phyloP scores from a whole-genome alignment of 129 eudicot genomes.

The Oenanthe sinensis region DNA sequence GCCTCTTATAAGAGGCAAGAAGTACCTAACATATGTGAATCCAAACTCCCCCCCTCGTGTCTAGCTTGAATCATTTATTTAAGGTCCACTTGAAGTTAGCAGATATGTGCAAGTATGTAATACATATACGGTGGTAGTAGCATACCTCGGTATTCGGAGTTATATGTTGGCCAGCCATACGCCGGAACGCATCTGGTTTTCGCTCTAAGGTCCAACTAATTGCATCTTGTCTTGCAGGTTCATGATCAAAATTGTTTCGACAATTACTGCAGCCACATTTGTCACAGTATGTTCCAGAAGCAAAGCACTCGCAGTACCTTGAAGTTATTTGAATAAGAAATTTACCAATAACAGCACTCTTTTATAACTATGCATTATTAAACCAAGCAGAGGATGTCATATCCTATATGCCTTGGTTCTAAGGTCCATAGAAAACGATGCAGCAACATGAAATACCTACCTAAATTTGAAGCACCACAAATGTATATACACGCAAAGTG shows the following conservation, averaged over 20 bases:
- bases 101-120: not conserved
- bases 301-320: conserved; percentile 37
- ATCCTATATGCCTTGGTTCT: not conserved
- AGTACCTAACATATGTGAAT: not conserved
- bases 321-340: not conserved
- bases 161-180: conserved; percentile 21
- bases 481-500: not conserved
- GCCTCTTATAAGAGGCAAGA: not conserved
- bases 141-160: conserved; percentile 14
- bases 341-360: not conserved
- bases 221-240: conserved; percentile 28
- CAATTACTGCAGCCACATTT: conserved; percentile 26
- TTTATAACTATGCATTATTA: not conserved
- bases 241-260: conserved; percentile 24
- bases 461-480: not conserved
- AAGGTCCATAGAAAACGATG: not conserved
- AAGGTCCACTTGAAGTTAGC: not conserved
- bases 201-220: conserved; percentile 25
- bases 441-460: not conserved
- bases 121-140: too few species aligned
- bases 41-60: not conserved
- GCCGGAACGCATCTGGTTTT: conserved; percentile 26
- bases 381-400: not conserved
- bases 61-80: not conserved
- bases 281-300: conserved; percentile 29